phyloP scores from a whole-genome alignment of 1,139 yeast genomes.

The Taphrina betulina region DNA sequence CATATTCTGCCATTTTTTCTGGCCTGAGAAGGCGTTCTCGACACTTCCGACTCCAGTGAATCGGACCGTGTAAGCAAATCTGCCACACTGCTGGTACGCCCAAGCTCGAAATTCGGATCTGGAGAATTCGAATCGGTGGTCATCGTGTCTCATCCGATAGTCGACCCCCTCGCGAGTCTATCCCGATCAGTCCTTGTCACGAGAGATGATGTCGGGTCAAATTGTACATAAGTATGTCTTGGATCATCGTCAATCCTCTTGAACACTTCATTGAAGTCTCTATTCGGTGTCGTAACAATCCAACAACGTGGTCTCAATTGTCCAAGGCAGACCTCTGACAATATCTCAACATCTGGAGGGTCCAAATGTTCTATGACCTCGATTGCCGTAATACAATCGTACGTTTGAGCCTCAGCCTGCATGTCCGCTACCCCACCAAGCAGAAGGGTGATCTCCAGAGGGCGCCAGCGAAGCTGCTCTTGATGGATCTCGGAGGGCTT shows the following conservation, averaged over 20 bases:
- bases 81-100: slow-evolving; percentile 1
- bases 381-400: slow-evolving; percentile 32
- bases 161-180: slow-evolving; percentile 7
- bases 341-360: slow-evolving; percentile 11
- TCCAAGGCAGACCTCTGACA: slow-evolving; percentile 5
- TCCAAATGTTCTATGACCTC: slow-evolving; percentile 32
- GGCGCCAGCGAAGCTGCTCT: slow-evolving; percentile 26
- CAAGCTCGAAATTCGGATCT: slow-evolving; percentile 26
- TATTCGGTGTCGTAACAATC: slow-evolving; percentile 30
- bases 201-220: not conserved
- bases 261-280: slow-evolving; percentile 31
- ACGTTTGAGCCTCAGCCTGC: not conserved
- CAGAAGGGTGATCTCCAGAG: not conserved
- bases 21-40: slow-evolving; percentile 13
- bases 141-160: slow-evolving; percentile 29
- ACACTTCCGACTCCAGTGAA: slow-evolving; percentile 17
- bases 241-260: not conserved
- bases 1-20: not conserved
- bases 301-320: slow-evolving; percentile 13
- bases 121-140: slow-evolving; percentile 31
- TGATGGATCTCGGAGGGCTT: not conserved
- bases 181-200: not conserved
- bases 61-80: slow-evolving; percentile 6
- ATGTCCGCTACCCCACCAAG: slow-evolving; percentile 23
- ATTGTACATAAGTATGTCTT: too few relatives aligned